Base-by-base conservation (phyloP, 148 eudicot species). In the Vaccinium myrtillus region DNA sequence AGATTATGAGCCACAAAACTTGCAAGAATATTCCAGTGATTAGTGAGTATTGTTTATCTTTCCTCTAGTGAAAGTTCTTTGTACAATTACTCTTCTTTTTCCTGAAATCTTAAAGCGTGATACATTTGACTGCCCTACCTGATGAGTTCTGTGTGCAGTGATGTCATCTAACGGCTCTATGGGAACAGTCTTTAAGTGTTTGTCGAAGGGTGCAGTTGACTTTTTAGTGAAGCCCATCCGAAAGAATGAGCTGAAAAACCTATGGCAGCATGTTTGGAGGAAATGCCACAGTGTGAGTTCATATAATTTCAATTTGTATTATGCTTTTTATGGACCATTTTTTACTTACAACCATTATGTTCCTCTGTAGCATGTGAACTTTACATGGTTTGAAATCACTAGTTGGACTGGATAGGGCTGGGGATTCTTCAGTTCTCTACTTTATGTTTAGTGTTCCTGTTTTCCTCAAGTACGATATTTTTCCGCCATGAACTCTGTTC, bases 191-290 rank as follows among this genome's bases (percentile, higher is more conserved):
- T 89, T 94, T 9, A 92, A 91, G 85, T 94, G 95, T 88, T 86
- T 94, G 83, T 90, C 95, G 46, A 92, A 90, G 83, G 98, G 98
- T 80, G 98, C 97, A 25, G 92, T 89, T 85, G 98, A 94, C 88
- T 92, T 94, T 88, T 86, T 94, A 75, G 92, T 91, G 83, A 94
- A 94, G 91, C 98, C 97, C 82, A 91, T 94, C 77, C 90, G 98
- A 54, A 94, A 94, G 82, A 94, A 94, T 83, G 95, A 92, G 87
- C 92, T 94, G 77, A 92, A 90, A 85, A 92, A 88, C 87, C 94
- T 94, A 53, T 94, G 97, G 97, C 98, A 94, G 84, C 98, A 94
- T 91, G 92, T 94, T 83, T 94, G 98, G 98, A 92, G 98, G 87
- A 92, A 88, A 86, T 91, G 95, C 83, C 93, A 90, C 84, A 92